Evolutionary conservation across 108 stramenopile species (phyloP).

Genomic region (Mediolabrus comicus): DNA sequence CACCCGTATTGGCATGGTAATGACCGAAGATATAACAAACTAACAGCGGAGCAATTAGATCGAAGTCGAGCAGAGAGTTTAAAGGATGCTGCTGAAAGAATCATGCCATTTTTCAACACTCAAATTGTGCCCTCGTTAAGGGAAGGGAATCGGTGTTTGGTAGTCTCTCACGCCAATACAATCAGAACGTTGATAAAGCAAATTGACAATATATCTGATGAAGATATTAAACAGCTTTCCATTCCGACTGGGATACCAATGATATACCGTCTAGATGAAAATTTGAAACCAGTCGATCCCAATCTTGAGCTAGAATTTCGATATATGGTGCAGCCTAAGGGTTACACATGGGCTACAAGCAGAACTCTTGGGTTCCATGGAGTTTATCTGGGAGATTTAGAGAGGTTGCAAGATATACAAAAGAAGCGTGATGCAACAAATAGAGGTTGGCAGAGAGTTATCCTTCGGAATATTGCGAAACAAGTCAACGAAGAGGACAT

Average conservation of each 20-base stretch:
- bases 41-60: constrained; percentile 66
- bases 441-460: constrained; percentile 83
- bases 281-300: constrained; percentile 81
- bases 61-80: constrained; percentile 64
- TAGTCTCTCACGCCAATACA: constrained; percentile 87
- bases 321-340: constrained; percentile 83
- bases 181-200: constrained; percentile 83
- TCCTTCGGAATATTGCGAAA: constrained; percentile 76
- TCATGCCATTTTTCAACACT: constrained; percentile 82
- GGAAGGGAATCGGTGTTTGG: constrained; percentile 71
- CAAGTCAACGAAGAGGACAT: constrained; percentile 45
- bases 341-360: constrained; percentile 83
- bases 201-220: constrained; percentile 80
- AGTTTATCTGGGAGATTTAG: constrained; percentile 82
- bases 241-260: constrained; percentile 86
- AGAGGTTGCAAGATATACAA: constrained; percentile 83
- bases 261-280: constrained; percentile 80
- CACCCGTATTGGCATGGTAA: constrained; percentile 88
- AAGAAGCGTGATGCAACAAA: constrained; percentile 76
- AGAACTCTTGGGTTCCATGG: constrained; percentile 76
- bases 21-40: constrained; percentile 71
- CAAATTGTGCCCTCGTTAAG: constrained; percentile 67
- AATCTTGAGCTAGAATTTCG: constrained; percentile 71
- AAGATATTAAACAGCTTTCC: constrained; percentile 85
- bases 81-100: constrained; percentile 74